phyloP scores from a whole-genome alignment of 1,139 yeast genomes.

The Yarrowia galli region DNA sequence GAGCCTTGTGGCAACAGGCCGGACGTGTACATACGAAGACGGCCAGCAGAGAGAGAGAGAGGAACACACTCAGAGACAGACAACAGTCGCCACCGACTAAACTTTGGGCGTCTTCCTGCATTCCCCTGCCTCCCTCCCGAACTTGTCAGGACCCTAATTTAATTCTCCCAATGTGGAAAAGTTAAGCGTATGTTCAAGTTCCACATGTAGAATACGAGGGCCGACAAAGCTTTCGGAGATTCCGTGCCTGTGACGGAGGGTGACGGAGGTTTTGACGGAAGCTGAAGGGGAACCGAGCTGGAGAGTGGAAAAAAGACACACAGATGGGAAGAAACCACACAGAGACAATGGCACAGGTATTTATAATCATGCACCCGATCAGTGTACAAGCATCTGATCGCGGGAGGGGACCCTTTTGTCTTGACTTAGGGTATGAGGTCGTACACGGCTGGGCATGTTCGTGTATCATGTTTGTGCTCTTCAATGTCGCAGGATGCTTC shows the following conservation, averaged over 20 bases:
- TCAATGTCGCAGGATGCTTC: no score
- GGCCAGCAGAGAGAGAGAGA: neutral
- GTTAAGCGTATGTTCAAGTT: conserved; percentile 30
- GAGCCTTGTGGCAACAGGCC: conserved; percentile 12
- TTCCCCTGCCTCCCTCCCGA: conserved; percentile 39
- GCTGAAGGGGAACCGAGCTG: no score
- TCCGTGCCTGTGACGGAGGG: conserved; percentile 29
- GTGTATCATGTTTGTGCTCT: no score
- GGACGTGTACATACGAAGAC: no score
- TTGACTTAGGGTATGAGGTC: no score
- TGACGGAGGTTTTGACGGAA: conserved; percentile 35
- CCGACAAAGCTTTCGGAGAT: conserved; percentile 31
- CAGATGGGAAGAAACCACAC: no score
- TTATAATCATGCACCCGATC: no score
- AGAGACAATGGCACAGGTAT: no score
- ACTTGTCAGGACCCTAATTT: conserved; percentile 21
- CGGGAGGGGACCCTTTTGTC: no score
- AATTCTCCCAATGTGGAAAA: conserved; percentile 23
- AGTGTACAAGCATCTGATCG: no score
- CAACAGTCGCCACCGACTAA: conserved; percentile 29
- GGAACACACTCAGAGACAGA: neutral
- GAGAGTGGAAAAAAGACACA: no score
- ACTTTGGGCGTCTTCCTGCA: conserved; percentile 28
- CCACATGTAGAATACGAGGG: conserved; percentile 33
- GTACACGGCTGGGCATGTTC: no score